Conservation (phyloP, 2,329 filamentous ascomycete species). For the Talaromyces sp. region DNA sequence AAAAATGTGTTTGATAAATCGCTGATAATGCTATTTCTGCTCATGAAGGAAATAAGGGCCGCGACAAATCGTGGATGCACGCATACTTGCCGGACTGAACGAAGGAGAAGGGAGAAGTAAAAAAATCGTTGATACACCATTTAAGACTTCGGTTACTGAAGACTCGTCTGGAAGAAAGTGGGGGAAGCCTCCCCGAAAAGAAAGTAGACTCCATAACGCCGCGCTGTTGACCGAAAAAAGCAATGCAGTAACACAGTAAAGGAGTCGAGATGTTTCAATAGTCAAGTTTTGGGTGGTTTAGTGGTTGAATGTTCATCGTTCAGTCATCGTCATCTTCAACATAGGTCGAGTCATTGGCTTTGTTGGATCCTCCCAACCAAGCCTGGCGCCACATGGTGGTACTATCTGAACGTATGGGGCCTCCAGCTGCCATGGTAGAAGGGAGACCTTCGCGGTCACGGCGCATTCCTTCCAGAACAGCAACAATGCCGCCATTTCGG, state of each 20-base stretch:
- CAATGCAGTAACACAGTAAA: conserved; percentile 2
- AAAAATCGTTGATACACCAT: neutral
- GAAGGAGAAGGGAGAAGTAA: neutral
- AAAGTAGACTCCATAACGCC: conserved; percentile 17
- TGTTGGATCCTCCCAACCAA: conserved; percentile 36
- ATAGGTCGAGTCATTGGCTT: conserved; percentile 22
- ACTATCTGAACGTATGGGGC: conserved; percentile 41
- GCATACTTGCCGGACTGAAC: neutral
- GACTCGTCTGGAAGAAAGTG: neutral
- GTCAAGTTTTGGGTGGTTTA: neutral
- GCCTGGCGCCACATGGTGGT: conserved; percentile 23
- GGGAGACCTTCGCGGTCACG: conserved; percentile 50
- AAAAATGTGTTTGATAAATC: neutral
- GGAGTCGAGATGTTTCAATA: neutral
- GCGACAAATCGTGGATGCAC: neutral
- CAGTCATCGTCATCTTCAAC: conserved; percentile 30
- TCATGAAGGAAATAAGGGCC: neutral
- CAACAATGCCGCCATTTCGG: conserved; percentile 63
- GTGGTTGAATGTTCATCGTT: conserved; percentile 8
- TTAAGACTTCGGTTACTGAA: neutral
- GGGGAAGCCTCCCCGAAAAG: neutral
- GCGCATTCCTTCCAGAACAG: conserved; percentile 68
- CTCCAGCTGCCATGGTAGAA: conserved; percentile 25
- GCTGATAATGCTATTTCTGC: conserved; percentile 8
- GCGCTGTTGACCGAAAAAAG: conserved; percentile 10